Base-by-base conservation (phyloP, 768 basidiomycete species). In the Tephrocybe sp. region DNA sequence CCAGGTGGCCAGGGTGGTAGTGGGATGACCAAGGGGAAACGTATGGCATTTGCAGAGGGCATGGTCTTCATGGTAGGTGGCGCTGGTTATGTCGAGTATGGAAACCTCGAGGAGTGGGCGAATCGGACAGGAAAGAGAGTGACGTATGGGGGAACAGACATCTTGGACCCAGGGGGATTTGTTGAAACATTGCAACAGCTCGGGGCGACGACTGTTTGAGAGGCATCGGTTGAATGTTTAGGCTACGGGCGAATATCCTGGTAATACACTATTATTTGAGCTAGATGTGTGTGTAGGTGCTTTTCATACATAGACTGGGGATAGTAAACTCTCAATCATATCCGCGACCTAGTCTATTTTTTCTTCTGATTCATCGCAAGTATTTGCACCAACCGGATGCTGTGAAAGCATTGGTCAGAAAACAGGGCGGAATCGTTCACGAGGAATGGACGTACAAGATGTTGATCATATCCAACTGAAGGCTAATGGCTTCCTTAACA, bases 21-120 rank as follows among this genome's bases (percentile, higher is more conserved):
- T 49, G 73, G 73, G 30, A 58, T 62, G 15, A 63, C 62, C 45
- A 56, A 73, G 66, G 55, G 77, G 58, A 68, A 68, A 61, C 64
- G 76, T 56, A 90, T 86, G 90, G 85, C 88, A 14, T 98, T 95
- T 66, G 72, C 78, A 3, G 96, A 98, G 55, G 86, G 90, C 12
- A 83, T 91, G 62, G 88, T 99, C 3, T 99, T 99, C 59, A 75
- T 98, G 25, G 95, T 99, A 2, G 97, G 97, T 7, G 97, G 97
- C 1, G 97, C 94, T 3, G 90, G 94, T 14, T 96, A 98, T 62
- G 93, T 98, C 45, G 97, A 99, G 71, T 98, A 95, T 59, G 93
- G 94, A 4, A 98, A 98, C 66, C 69, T 99, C 53, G 85, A 89
- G 67, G 96, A 98, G 68, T 97, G 95, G 93, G 90, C 91, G 3